Evolutionary conservation across 768 basidiomycete species (phyloP), one percentile per base, ranked within the genome.

Genomic region (Xanthoconium purpureum): DNA sequence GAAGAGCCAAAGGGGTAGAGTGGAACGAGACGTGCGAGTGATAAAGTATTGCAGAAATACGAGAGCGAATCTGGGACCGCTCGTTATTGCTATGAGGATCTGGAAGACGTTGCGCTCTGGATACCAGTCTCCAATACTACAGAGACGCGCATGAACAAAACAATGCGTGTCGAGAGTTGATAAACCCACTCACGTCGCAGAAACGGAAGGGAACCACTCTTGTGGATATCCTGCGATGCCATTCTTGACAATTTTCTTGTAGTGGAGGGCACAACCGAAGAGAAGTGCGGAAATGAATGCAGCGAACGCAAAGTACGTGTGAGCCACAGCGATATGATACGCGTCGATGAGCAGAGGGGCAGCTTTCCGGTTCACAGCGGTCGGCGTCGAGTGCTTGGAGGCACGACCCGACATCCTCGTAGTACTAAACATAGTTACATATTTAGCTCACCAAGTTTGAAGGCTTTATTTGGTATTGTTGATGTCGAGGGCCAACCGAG

Each of bases 201-300:
- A 91, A 10, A 96, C 94, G 6, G 91, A 93, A 8, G 94, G 94
- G 60, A 91, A 90, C 89, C 89, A 94, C 67, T 96, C 93, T 47
- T 91, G 74, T 0, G 93, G 93, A 64, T 88, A 95, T 14, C 80
- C 85, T 47, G 88, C 88, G 12, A 94, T 80, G 14, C 78, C 82
- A 66, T 96, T 96, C 75, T 89, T 91, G 37, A 93, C 91, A 30
- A 96, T 84, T 66, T 88, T 87, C 61, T 82, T 80, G 75, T 88
- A 94, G 68, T 94, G 89, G n/a, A 89, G 77, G 0, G 77, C 65
- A 60, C 80, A 83, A 0, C 84, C 91, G 33, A 92, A 62, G 24
- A 77, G 53, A 30, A 96, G 77, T 2, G 92, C 88, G 5, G 74
- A 66, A 28, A 71, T 32, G 66, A 94, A 94, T 0, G 92, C 90